These are phyloP conservation scores for Senna siamea DNA, from an alignment of 306 rosid genomes.

Conservation along the genomic window DNA sequence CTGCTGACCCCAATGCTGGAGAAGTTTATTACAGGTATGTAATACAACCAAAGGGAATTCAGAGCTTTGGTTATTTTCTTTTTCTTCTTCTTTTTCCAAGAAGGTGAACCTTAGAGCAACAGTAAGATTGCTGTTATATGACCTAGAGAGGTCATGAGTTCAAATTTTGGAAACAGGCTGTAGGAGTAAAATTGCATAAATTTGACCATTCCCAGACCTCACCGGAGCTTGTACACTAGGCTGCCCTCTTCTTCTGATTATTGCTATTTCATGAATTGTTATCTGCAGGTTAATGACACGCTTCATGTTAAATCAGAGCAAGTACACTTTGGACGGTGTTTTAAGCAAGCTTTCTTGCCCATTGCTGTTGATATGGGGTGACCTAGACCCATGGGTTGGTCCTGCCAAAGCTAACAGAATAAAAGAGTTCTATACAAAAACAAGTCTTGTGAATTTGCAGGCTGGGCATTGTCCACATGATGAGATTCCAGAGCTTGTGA, in stretches of 20 bases:
- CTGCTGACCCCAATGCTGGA: slow-evolving; percentile 89
- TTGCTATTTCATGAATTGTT: slow-evolving; percentile 1
- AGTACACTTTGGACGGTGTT: slow-evolving; percentile 72
- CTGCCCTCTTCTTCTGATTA: too few relatives aligned
- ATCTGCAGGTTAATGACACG: slow-evolving; percentile 80
- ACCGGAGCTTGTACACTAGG: too few relatives aligned
- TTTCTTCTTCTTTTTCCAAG: neutral
- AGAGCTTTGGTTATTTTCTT: neutral
- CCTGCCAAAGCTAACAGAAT: slow-evolving; percentile 77
- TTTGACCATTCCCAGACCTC: too few relatives aligned
- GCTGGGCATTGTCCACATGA: slow-evolving; percentile 97
- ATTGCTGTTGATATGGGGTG: slow-evolving; percentile 86
- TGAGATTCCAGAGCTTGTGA: slow-evolving; percentile 82
- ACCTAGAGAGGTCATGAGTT: too few relatives aligned
- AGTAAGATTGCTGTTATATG: too few relatives aligned
- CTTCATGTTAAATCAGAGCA: slow-evolving; percentile 81
- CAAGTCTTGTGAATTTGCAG: slow-evolving; percentile 74
- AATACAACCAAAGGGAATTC: too few relatives aligned
- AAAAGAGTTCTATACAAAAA: slow-evolving; percentile 78
- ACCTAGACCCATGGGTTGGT: slow-evolving; percentile 98
- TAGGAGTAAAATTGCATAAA: too few relatives aligned
- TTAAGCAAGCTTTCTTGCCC: slow-evolving; percentile 81
- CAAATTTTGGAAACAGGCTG: too few relatives aligned
- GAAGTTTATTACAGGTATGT: slow-evolving; percentile 89
- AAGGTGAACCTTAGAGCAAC: too few relatives aligned